Conservation (phyloP, 257 asterid genomes). For the Haberlea rhodopensis region DNA sequence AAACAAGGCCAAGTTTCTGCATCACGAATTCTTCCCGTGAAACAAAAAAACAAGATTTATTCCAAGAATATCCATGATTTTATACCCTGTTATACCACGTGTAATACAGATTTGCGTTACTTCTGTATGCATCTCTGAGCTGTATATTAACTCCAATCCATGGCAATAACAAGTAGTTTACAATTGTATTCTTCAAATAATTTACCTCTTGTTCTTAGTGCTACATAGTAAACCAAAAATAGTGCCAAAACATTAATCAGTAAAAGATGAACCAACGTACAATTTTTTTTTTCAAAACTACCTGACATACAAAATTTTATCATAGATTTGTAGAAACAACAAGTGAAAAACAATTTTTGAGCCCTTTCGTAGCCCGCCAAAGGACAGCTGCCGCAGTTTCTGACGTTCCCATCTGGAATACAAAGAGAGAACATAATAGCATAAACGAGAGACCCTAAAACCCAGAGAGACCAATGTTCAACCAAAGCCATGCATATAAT, state of each 20-base stretch:
- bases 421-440: slow-evolving; percentile 6
- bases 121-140: not conserved
- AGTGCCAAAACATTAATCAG: not conserved
- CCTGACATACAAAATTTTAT: slow-evolving; percentile 17
- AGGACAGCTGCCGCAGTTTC: slow-evolving; percentile 85
- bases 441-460: not conserved
- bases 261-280: not conserved
- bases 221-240: not conserved
- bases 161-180: not conserved
- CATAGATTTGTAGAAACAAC: slow-evolving; percentile 27
- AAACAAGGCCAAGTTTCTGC: not conserved
- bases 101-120: not conserved
- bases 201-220: not conserved
- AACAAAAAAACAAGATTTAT: not conserved
- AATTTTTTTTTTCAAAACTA: too few relatives aligned
- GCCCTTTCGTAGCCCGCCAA: slow-evolving; percentile 86
- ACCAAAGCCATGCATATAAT: not conserved
- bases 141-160: not conserved
- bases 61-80: too few relatives aligned
- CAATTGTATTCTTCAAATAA: not conserved
- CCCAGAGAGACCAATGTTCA: not conserved
- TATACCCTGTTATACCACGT: too few relatives aligned
- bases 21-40: not conserved
- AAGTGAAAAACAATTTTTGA: slow-evolving; percentile 35
- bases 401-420: slow-evolving; percentile 74